Conservation (phyloP, 164 flowering plant genomes). For the Pachysandra terminalis region DNA sequence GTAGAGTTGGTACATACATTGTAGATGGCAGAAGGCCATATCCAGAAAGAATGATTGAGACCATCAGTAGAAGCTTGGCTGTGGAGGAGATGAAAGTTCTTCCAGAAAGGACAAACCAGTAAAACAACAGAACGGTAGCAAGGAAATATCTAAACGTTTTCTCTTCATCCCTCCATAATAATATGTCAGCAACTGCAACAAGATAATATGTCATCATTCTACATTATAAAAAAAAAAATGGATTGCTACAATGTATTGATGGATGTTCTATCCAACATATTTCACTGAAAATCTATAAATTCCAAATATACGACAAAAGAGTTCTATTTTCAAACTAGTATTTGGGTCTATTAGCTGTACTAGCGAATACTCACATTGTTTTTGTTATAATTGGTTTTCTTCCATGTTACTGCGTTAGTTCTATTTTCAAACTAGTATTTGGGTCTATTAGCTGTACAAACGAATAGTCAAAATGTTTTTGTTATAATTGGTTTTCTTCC, state of each 20-base stretch:
- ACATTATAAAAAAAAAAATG: not conserved
- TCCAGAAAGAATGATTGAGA: conserved; percentile 34
- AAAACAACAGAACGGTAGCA: conserved; percentile 37
- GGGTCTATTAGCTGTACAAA: too few species aligned
- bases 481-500: too few species aligned
- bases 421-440: too few species aligned
- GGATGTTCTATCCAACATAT: not conserved
- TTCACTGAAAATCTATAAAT: not conserved
- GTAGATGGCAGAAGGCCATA: conserved; percentile 47
- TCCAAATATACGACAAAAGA: not conserved
- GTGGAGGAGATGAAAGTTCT: conserved; percentile 68
- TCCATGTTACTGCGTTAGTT: too few species aligned
- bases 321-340: too few species aligned
- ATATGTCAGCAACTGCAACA: conserved; percentile 81
- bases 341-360: too few species aligned
- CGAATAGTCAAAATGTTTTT: too few species aligned
- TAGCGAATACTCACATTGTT: too few species aligned
- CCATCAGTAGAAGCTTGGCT: conserved; percentile 56
- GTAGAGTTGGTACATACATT: conserved; percentile 47
- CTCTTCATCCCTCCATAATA: conserved; percentile 93
- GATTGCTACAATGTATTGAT: not conserved
- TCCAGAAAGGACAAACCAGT: conserved; percentile 80
- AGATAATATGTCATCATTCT: conserved; percentile 24
- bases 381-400: too few species aligned
- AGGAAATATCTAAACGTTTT: conserved; percentile 60